These are phyloP conservation scores for Diaporthe sp. DNA, from an alignment of 2,329 filamentous ascomycete genomes.

Conservation along the genomic window DNA sequence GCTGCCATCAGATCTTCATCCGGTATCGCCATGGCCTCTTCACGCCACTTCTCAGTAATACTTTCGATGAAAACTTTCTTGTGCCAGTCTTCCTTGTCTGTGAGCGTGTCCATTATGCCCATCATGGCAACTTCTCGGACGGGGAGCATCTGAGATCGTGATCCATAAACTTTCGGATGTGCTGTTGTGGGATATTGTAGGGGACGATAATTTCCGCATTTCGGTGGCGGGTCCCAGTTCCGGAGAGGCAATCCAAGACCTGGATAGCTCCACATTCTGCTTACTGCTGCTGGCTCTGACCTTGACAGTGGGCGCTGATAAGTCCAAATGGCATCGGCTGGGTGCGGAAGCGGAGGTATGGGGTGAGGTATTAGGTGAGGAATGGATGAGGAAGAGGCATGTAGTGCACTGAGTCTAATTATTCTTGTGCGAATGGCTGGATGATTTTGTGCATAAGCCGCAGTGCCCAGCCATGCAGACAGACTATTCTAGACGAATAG, in stretches of 20 bases:
- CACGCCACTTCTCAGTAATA: slow-evolving; percentile 52
- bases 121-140: slow-evolving; percentile 39
- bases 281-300: background rate
- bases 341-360: background rate
- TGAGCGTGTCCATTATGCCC: slow-evolving; percentile 37
- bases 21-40: slow-evolving; percentile 48
- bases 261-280: slow-evolving; percentile 5
- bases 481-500: too few relatives aligned
- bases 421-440: too few relatives aligned
- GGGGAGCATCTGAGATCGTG: slow-evolving; percentile 40
- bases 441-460: too few relatives aligned
- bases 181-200: slow-evolving; percentile 25
- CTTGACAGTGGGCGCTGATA: background rate
- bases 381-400: background rate
- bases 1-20: slow-evolving; percentile 41
- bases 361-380: background rate
- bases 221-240: background rate
- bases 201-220: background rate
- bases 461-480: too few relatives aligned
- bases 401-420: background rate
- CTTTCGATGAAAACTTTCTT: slow-evolving; percentile 52
- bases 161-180: slow-evolving; percentile 21
- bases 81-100: slow-evolving; percentile 49
- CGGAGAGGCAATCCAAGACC: slow-evolving; percentile 30
- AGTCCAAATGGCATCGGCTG: background rate